Evolutionary conservation across 1,284 basidiomycete species (phyloP), one percentile per base, ranked within the genome.

Genomic region (Cutaneotrichosporon daszewskae): DNA sequence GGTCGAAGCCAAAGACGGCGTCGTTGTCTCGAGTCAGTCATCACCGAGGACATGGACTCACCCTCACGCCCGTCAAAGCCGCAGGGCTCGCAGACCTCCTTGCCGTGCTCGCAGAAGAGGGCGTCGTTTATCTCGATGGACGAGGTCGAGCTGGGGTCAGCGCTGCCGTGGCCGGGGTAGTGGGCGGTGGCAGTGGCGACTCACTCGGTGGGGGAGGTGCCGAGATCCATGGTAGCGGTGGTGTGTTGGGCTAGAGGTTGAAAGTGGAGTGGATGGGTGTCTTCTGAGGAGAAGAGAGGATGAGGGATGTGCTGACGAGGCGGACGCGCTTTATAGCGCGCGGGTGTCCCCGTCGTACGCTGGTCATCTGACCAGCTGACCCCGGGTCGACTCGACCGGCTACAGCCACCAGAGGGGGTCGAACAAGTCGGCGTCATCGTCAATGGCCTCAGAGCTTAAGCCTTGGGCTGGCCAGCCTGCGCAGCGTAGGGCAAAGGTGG

Each of bases 91-190:
- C 68, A 71, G 34, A 72, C 64, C 57, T 73, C 71, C 38, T 69
- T 64, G 27, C 60, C 63, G 49, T 73, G 71, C 49, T 71, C 64
- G 54, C 71, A 73, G 60, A 73, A 72, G 52, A 71, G 58, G 25
- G 64, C 65, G 52, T 73, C 70, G 60, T 69, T 70, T 59, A 73
- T 59, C 53, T 73, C 71, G 59, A 73, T 43, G 42, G 52, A 54
- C 32, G 52, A 38, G 45, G 48, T 50, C 26, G 52, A 54, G 52
- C 51, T 53, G 45, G 31, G 23, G 51, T 49, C 39, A 49, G 51
- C 35, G 31, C 1, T 0, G 26, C 5, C 11, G 19, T 2, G 10
- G 17, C 28, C 10, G 16, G 13, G 20, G 11, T 14, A 23, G n/a
- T 26, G 13, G 12, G 26, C 10, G 26, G 37, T 13, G 27, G 16